phyloP scores from a whole-genome alignment of 345 rosid genomes.

The Salix koriyanagi region DNA sequence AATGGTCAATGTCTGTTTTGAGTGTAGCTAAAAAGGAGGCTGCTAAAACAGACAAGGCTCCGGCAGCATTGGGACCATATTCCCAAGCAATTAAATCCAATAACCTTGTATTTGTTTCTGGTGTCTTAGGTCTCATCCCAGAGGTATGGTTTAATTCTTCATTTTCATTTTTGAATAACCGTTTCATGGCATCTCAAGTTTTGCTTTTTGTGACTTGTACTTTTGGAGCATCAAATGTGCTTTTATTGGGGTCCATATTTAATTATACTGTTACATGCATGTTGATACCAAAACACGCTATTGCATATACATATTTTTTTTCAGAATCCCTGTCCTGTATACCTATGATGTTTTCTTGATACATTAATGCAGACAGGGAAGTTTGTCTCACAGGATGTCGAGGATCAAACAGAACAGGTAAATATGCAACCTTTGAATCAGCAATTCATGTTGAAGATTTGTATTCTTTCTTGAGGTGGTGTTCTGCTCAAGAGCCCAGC shows the following conservation, averaged over 20 bases:
- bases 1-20: not conserved
- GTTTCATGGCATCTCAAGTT: not conserved
- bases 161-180: not conserved
- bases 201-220: not conserved
- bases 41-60: constrained; percentile 77
- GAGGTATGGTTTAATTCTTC: constrained; percentile 47
- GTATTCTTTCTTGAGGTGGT: not conserved
- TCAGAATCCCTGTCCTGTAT: not conserved
- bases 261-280: not conserved
- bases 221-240: not conserved
- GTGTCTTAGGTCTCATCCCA: constrained; percentile 79
- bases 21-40: constrained; percentile 62
- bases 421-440: constrained; percentile 8
- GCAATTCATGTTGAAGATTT: not conserved
- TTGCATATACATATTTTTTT: not conserved
- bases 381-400: constrained; percentile 59
- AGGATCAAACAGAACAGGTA: constrained; percentile 90
- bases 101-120: constrained; percentile 72
- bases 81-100: constrained; percentile 84
- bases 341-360: constrained; percentile 11
- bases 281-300: not conserved
- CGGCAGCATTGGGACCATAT: constrained; percentile 91
- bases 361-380: constrained; percentile 59
- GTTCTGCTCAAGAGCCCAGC: not conserved
- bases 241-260: not conserved